Evolutionary conservation across 495 filamentous ascomycete species (phyloP), one percentile per base, ranked within the genome.

Genomic region (Delitschia confertaspora): DNA sequence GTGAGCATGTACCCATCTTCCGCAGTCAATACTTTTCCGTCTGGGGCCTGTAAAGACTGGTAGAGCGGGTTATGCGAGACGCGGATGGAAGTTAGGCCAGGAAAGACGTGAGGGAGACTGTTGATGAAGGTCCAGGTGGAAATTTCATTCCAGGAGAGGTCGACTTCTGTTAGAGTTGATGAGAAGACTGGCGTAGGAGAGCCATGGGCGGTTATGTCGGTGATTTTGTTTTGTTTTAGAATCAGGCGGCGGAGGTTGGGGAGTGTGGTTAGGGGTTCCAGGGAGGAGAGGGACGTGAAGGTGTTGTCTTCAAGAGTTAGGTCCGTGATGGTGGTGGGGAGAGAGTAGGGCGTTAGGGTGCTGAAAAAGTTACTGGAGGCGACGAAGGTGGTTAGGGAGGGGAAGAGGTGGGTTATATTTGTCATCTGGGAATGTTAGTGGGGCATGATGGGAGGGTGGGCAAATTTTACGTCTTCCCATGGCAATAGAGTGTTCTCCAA

Each of bases 1-100:
- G 83, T 86, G 23, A 95, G 71, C 82, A 95, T 93, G 64, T 83
- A 88, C 0, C 81, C 78, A 41, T 88, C 81, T 25, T 91, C 85
- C 0, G 73, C 70, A 29, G 65, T 75, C 63, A 71, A 70, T 59
- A 69, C 44, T 55, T 68, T 60, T 55, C 59, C 59, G 29, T 60
- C 57, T 13, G 54, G 51, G 20, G 58, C 37, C 13, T 45, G 40
- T 6, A 61, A 49, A n/a, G 56, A 43, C 20, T 57, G 49, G 66
- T 80, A 87, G 23, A 96, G 72, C 0, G 89, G 86, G 55, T 95
- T 95, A 57, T 83, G 79, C 2, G 83, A 77, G 46, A 93, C 74
- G 9, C 88, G 79, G 30, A 98, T 75, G 16, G 72, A 72, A 25
- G 59, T 69, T 13, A 88, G 65, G n/a, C 75, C 72, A 2, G 88